These are phyloP conservation scores for Echinochloa phyllopogon DNA, from an alignment of 176 grass and related monocot genomes.

Conservation along the genomic window DNA sequence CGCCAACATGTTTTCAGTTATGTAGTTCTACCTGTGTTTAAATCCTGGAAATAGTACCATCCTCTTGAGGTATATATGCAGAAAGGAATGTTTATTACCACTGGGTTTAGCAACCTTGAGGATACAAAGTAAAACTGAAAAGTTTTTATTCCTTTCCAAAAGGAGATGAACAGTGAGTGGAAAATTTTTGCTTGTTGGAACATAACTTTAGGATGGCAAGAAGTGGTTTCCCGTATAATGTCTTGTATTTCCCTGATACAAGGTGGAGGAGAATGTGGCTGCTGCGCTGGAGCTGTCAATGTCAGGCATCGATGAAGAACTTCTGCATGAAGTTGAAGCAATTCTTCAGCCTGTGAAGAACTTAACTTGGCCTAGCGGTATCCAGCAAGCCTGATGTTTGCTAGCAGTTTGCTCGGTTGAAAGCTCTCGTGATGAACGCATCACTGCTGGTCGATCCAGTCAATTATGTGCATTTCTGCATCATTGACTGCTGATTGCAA, in stretches of 20 bases:
- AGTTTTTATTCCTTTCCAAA: background rate
- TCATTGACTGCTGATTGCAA: background rate
- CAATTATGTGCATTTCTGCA: background rate
- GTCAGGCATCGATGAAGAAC: slow-evolving; percentile 74
- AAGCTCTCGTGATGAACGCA: background rate
- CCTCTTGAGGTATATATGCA: background rate
- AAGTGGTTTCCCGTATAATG: background rate
- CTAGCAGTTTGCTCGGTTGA: background rate
- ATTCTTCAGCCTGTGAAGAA: slow-evolving; percentile 85
- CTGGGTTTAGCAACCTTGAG: background rate
- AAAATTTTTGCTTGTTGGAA: background rate
- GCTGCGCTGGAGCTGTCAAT: slow-evolving; percentile 63
- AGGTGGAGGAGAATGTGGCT: slow-evolving; percentile 93
- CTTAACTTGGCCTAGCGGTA: slow-evolving; percentile 84
- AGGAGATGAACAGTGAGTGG: background rate
- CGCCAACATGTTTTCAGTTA: background rate
- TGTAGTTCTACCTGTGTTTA: background rate
- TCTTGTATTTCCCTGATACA: slow-evolving; percentile 25
- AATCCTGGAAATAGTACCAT: background rate
- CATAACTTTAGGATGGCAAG: background rate
- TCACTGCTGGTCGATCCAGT: background rate
- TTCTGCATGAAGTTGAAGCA: slow-evolving; percentile 71
- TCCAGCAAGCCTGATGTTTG: slow-evolving; percentile 56
- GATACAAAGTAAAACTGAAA: background rate
- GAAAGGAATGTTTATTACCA: background rate